A percentile compares a stretch with the other conserved stretches of the same genome.
Conservation (phyloP, 164 flowering plant species). For the Berberis thunbergii region DNA sequence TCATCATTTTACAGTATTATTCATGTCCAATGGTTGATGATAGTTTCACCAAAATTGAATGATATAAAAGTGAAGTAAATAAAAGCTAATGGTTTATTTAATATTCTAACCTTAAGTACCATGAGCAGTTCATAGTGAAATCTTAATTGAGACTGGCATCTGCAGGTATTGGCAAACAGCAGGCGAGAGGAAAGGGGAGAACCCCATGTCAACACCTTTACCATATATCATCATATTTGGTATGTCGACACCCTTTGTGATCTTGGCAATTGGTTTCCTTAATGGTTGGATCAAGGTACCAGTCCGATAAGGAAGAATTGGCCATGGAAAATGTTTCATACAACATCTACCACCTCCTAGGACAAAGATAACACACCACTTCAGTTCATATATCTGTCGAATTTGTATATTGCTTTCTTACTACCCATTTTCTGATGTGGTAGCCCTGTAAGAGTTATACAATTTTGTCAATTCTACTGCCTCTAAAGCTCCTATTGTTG, state of each 20-base stretch:
- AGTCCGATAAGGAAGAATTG: slow-evolving; percentile 31
- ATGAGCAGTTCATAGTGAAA: neutral
- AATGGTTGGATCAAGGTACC: slow-evolving; percentile 97
- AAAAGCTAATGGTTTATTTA: too few species aligned
- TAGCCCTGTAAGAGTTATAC: too few species aligned
- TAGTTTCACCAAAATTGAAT: too few species aligned
- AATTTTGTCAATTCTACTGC: too few species aligned
- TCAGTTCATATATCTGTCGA: neutral
- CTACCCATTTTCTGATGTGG: too few species aligned
- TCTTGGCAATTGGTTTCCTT: slow-evolving; percentile 79
- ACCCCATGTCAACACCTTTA: slow-evolving; percentile 93
- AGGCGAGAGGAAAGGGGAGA: slow-evolving; percentile 91
- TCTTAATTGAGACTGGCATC: neutral
- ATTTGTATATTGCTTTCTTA: too few species aligned
- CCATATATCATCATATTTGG: slow-evolving; percentile 94
- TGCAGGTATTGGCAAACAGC: slow-evolving; percentile 92
- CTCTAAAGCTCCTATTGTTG: too few species aligned
- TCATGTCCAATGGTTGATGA: neutral
- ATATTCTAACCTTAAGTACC: too few species aligned
- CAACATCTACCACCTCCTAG: too few species aligned
- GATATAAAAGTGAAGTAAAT: too few species aligned
- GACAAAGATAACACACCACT: too few species aligned
- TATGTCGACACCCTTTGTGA: slow-evolving; percentile 90
- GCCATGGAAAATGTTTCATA: too few species aligned
- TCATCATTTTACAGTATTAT: neutral